A percentile compares a stretch with the other conserved stretches of the same genome.
Evolutionary conservation across 768 basidiomycete genomes (phyloP).

Genomic region (Russula earlei): DNA sequence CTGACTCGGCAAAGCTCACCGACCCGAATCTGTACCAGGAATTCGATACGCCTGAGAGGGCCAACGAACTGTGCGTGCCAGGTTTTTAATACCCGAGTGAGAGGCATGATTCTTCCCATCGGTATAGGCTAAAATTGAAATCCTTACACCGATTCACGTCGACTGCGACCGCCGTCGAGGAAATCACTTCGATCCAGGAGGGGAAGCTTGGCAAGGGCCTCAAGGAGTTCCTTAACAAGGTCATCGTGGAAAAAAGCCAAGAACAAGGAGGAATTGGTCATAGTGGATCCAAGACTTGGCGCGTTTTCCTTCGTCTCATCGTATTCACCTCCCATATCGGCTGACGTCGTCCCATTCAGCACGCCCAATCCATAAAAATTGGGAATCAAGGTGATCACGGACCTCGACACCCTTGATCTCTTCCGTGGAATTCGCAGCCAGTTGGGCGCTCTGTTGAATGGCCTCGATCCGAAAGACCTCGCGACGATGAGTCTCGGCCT

Average conservation of each 20-base stretch:
- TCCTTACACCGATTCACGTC: conserved; percentile 94
- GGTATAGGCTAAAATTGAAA: conserved; percentile 76
- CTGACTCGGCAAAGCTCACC: conserved; percentile 78
- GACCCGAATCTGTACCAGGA: conserved; percentile 83
- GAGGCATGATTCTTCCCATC: not conserved
- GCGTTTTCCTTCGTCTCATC: conserved; percentile 23
- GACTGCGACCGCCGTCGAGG: conserved; percentile 94
- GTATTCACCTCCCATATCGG: not conserved
- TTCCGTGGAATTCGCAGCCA: conserved; percentile 95
- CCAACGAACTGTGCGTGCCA: conserved; percentile 79
- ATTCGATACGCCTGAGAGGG: conserved; percentile 86
- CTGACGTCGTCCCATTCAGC: conserved; percentile 5
- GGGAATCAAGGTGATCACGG: conserved; percentile 73
- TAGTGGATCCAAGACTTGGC: conserved; percentile 90
- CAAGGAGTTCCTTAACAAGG: conserved; percentile 86
- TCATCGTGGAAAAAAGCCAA: conserved; percentile 85
- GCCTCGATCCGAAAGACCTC: conserved; percentile 86
- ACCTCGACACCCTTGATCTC: conserved; percentile 57
- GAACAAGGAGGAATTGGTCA: conserved; percentile 73
- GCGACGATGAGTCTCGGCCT: conserved; percentile 97
- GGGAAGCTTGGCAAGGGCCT: conserved; percentile 90
- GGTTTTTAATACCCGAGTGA: conserved; percentile 15
- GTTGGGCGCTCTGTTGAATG: conserved; percentile 77
- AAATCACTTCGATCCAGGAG: conserved; percentile 84
- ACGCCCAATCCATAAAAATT: conserved; percentile 80